phyloP scores from a whole-genome alignment of 768 basidiomycete genomes.

The Lactarius akahatsu region DNA sequence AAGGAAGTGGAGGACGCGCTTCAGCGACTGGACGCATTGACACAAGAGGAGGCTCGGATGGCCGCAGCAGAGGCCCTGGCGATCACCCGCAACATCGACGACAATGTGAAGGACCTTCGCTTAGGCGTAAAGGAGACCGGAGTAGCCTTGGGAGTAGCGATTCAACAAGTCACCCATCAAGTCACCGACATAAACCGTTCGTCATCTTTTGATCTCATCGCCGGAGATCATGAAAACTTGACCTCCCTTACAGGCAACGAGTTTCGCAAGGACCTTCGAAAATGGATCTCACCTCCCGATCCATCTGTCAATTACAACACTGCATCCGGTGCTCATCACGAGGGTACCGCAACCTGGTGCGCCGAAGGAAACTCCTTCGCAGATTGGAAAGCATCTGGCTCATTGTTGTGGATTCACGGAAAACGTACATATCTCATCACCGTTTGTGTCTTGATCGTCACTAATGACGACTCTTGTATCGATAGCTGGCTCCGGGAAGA shows the following conservation, averaged over 20 bases:
- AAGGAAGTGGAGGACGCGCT: neutral
- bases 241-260: neutral
- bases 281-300: neutral
- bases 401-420: neutral
- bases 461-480: neutral
- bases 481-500: neutral
- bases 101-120: neutral
- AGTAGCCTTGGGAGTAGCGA: too few species aligned
- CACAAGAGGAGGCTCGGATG: neutral
- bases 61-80: neutral
- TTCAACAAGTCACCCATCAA: neutral
- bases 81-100: neutral
- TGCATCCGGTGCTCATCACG: neutral
- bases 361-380: neutral
- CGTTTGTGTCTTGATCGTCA: neutral
- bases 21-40: neutral
- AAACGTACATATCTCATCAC: neutral
- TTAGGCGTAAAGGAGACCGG: too few species aligned
- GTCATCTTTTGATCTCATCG: neutral
- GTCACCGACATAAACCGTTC: neutral
- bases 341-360: neutral
- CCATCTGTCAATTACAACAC: neutral
- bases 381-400: neutral
- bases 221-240: neutral
- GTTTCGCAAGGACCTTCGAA: neutral